Percentiles rank a stretch among this genome's conserved stretches.
These are phyloP conservation scores for Rhizomucor miehei DNA, from an alignment of 371 early-diverging fungal genomes.

Conservation along the genomic window DNA sequence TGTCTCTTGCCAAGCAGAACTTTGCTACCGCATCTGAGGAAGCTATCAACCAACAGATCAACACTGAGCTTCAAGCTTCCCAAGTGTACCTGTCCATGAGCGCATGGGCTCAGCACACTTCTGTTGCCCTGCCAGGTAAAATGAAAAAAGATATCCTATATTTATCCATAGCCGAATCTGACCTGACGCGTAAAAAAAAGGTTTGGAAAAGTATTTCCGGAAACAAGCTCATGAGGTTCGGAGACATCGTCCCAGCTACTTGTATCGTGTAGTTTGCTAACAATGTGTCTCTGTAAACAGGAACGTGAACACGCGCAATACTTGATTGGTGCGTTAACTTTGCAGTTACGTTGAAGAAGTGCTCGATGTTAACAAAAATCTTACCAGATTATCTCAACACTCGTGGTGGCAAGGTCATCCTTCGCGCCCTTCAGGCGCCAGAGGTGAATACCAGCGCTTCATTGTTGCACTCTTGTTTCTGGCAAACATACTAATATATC, in stretches of 20 bases:
- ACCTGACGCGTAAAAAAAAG: slow-evolving; percentile 8
- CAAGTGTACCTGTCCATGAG: slow-evolving; percentile 61
- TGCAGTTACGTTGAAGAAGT: too few relatives aligned
- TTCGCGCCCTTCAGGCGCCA: slow-evolving; percentile 51
- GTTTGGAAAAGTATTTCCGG: slow-evolving; percentile 60
- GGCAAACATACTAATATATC: too few relatives aligned
- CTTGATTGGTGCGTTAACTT: slow-evolving; percentile 32
- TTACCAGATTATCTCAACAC: slow-evolving; percentile 49
- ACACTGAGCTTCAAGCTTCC: slow-evolving; percentile 58
- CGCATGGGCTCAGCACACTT: slow-evolving; percentile 52
- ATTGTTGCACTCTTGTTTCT: too few relatives aligned
- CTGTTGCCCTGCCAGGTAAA: slow-evolving; percentile 56
- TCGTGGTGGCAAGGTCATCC: slow-evolving; percentile 54
- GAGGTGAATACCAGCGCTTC: slow-evolving; percentile 27
- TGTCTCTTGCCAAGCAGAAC: slow-evolving; percentile 70
- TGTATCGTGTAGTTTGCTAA: neutral
- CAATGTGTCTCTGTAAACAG: slow-evolving; percentile 10
- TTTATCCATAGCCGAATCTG: neutral
- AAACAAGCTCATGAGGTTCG: slow-evolving; percentile 50
- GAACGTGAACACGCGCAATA: slow-evolving; percentile 62
- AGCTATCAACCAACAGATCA: slow-evolving; percentile 64
- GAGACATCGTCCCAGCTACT: slow-evolving; percentile 1
- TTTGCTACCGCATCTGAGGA: slow-evolving; percentile 62
- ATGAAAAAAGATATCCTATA: neutral
- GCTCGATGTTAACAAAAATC: neutral